phyloP scores from a whole-genome alignment of 2,329 filamentous ascomycete genomes.

The Drechslera avenae region DNA sequence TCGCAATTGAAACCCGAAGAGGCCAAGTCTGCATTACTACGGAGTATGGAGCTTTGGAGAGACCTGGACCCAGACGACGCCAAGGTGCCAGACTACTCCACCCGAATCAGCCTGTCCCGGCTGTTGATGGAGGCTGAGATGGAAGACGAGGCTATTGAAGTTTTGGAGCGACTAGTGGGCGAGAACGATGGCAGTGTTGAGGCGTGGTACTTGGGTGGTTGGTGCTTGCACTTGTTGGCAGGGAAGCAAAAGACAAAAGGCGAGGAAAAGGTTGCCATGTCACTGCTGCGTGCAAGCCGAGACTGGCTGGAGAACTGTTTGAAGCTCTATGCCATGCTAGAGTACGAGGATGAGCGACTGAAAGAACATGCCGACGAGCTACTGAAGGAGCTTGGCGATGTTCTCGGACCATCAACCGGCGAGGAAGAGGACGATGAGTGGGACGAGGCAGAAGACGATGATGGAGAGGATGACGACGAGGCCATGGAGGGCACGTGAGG shows the following conservation, averaged over 20 bases:
- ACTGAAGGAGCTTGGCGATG: conserved; percentile 55
- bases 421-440: conserved; percentile 52
- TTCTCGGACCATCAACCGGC: conserved; percentile 51
- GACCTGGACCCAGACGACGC: conserved; percentile 74
- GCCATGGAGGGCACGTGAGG: conserved; percentile 47
- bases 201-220: conserved; percentile 95
- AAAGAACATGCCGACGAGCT: conserved; percentile 77
- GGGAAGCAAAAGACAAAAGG: conserved; percentile 65
- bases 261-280: conserved; percentile 59
- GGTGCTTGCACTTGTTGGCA: conserved; percentile 82
- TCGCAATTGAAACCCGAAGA: conserved; percentile 82
- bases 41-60: conserved; percentile 84
- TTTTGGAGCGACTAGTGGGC: conserved; percentile 79
- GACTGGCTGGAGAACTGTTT: conserved; percentile 84
- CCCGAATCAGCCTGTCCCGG: conserved; percentile 79
- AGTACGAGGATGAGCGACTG: conserved; percentile 84
- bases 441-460: conserved; percentile 47
- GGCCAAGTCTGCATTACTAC: conserved; percentile 74
- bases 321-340: conserved; percentile 74
- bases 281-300: conserved; percentile 73
- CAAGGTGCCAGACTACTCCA: conserved; percentile 81
- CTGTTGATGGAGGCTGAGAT: conserved; percentile 89
- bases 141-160: conserved; percentile 81
- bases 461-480: conserved; percentile 40
- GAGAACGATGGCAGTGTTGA: conserved; percentile 96